These are phyloP conservation scores for Zygosaccharomyces kombuchaensis DNA, from an alignment of 805 yeast species.

Conservation along the genomic window DNA sequence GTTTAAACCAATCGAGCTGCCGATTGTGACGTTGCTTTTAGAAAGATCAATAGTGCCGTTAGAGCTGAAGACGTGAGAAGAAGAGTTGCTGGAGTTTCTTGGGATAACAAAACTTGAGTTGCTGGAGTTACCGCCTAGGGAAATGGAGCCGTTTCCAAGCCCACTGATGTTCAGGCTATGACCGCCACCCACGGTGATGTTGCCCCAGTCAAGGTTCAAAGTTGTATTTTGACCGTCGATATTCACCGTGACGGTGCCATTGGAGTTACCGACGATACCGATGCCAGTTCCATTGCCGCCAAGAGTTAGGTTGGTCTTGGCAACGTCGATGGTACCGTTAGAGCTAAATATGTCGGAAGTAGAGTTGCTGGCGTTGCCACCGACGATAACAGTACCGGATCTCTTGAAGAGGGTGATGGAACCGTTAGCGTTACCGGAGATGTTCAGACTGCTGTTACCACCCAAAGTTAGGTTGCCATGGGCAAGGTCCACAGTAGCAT, in stretches of 20 bases:
- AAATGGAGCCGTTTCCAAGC: neutral
- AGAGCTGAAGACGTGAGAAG: neutral
- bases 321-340: slow-evolving; percentile 1
- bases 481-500: slow-evolving; percentile 2
- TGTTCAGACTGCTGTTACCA: slow-evolving; percentile 2
- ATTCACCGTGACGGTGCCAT: slow-evolving; percentile 1
- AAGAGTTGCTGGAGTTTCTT: too few species aligned
- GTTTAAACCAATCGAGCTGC: neutral
- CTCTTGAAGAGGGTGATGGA: slow-evolving; percentile 4
- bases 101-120: neutral
- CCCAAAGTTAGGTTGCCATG: neutral
- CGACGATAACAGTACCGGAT: neutral
- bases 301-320: slow-evolving; percentile 2
- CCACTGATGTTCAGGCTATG: neutral
- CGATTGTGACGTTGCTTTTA: neutral
- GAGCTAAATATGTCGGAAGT: neutral
- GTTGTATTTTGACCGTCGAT: neutral
- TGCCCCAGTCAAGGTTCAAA: neutral
- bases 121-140: neutral
- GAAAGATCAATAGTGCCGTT: slow-evolving; percentile 2
- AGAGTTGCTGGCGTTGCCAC: neutral
- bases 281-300: neutral
- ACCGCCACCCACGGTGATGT: neutral
- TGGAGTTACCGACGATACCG: neutral
- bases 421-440: slow-evolving; percentile 3